Evolutionary conservation across 805 yeast species (phyloP).

Genomic region (Saccharomycopsis javanensis): DNA sequence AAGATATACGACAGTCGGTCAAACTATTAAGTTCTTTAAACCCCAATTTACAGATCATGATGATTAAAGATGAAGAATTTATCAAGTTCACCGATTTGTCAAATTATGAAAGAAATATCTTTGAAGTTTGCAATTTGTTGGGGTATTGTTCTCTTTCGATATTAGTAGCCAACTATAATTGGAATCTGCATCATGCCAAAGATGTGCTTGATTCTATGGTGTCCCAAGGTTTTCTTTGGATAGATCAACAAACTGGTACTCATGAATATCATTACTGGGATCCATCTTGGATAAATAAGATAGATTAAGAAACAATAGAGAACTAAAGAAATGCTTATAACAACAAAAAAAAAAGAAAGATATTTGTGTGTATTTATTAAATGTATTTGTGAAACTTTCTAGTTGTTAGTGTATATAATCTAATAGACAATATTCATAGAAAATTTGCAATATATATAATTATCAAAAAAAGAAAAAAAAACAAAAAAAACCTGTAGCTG

Average conservation of each 20-base stretch:
- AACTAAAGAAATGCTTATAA: not conserved
- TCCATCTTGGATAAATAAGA: conserved; percentile 50
- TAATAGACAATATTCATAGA: no score
- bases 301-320: not conserved
- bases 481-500: no score
- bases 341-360: no score
- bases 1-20: conserved; percentile 51
- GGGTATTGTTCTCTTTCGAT: conserved; percentile 64
- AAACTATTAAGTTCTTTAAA: conserved; percentile 49
- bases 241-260: conserved; percentile 34
- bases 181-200: conserved; percentile 58
- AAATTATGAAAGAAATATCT: conserved; percentile 58
- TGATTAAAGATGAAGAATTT: conserved; percentile 46
- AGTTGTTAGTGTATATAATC: no score
- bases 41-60: conserved; percentile 56
- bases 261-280: conserved; percentile 54
- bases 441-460: no score
- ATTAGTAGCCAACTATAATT: conserved; percentile 61
- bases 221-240: conserved; percentile 75
- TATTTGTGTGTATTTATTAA: no score
- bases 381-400: no score
- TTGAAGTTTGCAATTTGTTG: conserved; percentile 66
- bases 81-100: conserved; percentile 25
- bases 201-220: conserved; percentile 71
- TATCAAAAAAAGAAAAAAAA: no score